Evolutionary conservation across 208 protist species (phyloP), one percentile per base, ranked within the genome.

Genomic region (Trypanosoma congolense): DNA sequence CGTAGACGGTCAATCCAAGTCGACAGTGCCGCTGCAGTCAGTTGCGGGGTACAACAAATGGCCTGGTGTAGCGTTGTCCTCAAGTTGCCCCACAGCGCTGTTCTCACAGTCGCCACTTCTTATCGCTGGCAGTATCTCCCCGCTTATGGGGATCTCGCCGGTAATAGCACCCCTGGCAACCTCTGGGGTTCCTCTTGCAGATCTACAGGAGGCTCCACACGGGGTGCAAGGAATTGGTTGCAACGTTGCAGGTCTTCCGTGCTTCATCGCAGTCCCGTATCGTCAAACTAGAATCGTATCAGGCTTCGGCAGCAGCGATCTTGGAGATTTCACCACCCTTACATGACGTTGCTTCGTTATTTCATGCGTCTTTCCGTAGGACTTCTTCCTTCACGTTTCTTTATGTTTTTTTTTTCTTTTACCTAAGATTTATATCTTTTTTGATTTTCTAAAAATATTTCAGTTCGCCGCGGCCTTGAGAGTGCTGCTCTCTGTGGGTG

Each of bases 41-140:
- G 30, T 51, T 12, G 8, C 33, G 16, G 43, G 28, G 19, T 60
- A 48, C 43, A 42, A n/a, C 43, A 60, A 51, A 19, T 60, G 55
- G 55, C 19, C 41, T 18, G 4, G 43, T 1, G 31, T 41, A 22
- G 33, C 4, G 6, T 3, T 56, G 2, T 3, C 33, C 12, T 21
- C 8, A 46, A n/a, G n/a, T 46, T 46, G 42, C 21, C 42, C 5
- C 42, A 46, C 18, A 19, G 42, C 21, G 19, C 16, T 44, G 8
- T 30, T 2, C 33, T 30, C 18, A 19, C 19, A 26, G 33, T 29
- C 50, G 43, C 36, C 10, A 12, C 43, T 56, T n/a, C 33, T 44
- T 28, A 4, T 44, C 3, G 14, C 21, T 6, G 10, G 18, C 14
- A 28, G 28, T 33, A 19, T 41, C 49, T 38, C 33, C 6, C 33